A percentile compares a stretch with the other conserved stretches of the same genome.
These are phyloP conservation scores for Nemania serpens DNA, from an alignment of 2,329 filamentous ascomycete species.

Conservation along the genomic window DNA sequence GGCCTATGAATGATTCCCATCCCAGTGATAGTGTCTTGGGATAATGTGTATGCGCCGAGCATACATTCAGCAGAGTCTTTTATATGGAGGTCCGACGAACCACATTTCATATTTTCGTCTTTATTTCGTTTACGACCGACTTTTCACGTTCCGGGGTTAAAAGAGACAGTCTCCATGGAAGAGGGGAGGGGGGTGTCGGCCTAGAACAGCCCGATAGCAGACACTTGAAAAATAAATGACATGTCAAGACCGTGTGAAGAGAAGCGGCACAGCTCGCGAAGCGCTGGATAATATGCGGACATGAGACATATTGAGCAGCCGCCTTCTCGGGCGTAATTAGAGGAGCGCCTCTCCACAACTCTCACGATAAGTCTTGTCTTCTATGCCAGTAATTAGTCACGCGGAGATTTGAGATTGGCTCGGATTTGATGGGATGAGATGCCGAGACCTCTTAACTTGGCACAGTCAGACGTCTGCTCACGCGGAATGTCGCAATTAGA, in stretches of 20 bases:
- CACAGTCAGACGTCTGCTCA: neutral
- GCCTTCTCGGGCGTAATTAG: slow-evolving; percentile 13
- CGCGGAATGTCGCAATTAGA: neutral
- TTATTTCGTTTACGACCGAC: neutral
- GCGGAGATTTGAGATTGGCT: neutral
- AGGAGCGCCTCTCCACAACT: neutral
- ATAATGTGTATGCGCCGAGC: slow-evolving; percentile 1
- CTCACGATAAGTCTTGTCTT: neutral
- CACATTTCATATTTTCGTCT: no score
- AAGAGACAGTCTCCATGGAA: neutral
- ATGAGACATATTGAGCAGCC: slow-evolving; percentile 21
- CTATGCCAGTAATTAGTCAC: neutral
- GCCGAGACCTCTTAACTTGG: neutral
- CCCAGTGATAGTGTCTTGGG: neutral
- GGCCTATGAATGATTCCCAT: neutral
- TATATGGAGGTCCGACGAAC: slow-evolving; percentile 2
- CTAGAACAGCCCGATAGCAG: slow-evolving; percentile 8
- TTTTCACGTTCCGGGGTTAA: neutral
- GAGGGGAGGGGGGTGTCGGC: slow-evolving; percentile 17
- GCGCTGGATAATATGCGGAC: slow-evolving; percentile 21
- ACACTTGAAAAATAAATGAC: no score
- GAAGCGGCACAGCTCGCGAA: neutral
- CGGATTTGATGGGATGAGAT: neutral
- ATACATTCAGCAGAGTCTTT: slow-evolving; percentile 2
- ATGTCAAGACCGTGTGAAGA: no score